Evolutionary conservation across 108 stramenopile species (phyloP).

Genomic region (Nitzschia putrida): DNA sequence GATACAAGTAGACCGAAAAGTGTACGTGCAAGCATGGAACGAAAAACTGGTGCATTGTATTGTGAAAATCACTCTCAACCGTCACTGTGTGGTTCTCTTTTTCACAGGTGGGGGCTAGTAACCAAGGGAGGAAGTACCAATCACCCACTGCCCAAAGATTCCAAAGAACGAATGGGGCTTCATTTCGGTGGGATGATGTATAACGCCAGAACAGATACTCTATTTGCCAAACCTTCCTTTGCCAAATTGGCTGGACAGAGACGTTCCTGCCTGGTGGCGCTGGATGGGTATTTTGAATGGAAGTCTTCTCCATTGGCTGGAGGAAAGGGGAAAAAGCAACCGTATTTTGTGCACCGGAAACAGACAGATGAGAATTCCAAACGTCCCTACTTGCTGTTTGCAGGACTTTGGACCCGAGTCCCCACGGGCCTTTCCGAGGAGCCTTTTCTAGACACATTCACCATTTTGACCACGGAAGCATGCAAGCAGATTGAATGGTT

Average conservation of each 20-base stretch:
- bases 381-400: constrained; percentile 39
- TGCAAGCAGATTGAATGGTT: constrained; percentile 57
- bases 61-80: no score
- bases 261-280: constrained; percentile 65
- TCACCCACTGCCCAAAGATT: constrained; percentile 35
- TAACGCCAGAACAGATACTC: constrained; percentile 82
- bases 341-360: constrained; percentile 64
- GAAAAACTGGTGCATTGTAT: no score
- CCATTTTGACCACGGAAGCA: constrained; percentile 78
- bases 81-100: no score
- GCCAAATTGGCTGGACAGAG: constrained; percentile 36
- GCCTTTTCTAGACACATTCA: constrained; percentile 61
- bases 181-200: constrained; percentile 72
- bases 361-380: constrained; percentile 2
- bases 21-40: background rate
- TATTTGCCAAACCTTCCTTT: constrained; percentile 71
- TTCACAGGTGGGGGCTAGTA: constrained; percentile 69
- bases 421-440: constrained; percentile 49
- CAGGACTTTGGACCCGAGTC: constrained; percentile 70
- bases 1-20: constrained; percentile 34
- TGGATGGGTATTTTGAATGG: constrained; percentile 91
- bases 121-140: constrained; percentile 54
- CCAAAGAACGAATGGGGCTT: constrained; percentile 42
- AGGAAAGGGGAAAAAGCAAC: constrained; percentile 71
- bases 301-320: constrained; percentile 35